These are phyloP conservation scores for Ceratocystis alfenasii DNA, from an alignment of 2,329 filamentous ascomycete species.

Conservation along the genomic window DNA sequence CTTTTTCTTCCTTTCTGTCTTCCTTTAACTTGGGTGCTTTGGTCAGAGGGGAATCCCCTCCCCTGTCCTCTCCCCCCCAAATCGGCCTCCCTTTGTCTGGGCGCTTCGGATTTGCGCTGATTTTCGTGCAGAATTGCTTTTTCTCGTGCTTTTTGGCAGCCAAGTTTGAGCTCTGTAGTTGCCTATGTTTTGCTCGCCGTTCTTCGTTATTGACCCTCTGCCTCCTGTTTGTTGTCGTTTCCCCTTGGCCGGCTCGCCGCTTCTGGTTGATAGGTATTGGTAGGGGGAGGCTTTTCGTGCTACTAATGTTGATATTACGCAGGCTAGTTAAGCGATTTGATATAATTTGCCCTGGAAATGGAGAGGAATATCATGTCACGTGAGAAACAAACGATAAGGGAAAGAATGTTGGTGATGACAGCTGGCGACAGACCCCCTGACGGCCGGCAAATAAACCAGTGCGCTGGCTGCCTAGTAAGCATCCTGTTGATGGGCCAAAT, in stretches of 20 bases:
- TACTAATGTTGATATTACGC: background rate
- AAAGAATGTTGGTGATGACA: background rate
- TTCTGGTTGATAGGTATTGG: background rate
- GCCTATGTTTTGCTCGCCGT: background rate
- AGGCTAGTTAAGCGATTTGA: slow-evolving; percentile 10
- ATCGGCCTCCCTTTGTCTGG: background rate
- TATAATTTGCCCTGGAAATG: background rate
- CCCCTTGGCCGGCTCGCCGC: background rate
- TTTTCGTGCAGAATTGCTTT: slow-evolving; percentile 1
- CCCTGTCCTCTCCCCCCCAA: background rate
- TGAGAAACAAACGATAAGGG: background rate
- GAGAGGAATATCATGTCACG: background rate
- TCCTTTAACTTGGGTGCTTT: slow-evolving; percentile 8
- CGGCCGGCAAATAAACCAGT: background rate
- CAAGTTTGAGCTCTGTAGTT: background rate
- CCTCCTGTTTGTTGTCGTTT: background rate
- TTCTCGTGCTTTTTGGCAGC: too few relatives aligned
- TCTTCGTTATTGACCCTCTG: background rate
- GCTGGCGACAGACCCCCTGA: background rate
- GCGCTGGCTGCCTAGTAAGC: background rate
- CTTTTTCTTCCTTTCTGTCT: slow-evolving; percentile 7
- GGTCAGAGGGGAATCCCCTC: background rate
- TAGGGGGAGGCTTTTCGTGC: background rate
- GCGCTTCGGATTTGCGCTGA: background rate
- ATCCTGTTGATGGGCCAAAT: background rate